phyloP scores from a whole-genome alignment of 371 early-diverging fungal species.

The Sanchytrium tribonematis region DNA sequence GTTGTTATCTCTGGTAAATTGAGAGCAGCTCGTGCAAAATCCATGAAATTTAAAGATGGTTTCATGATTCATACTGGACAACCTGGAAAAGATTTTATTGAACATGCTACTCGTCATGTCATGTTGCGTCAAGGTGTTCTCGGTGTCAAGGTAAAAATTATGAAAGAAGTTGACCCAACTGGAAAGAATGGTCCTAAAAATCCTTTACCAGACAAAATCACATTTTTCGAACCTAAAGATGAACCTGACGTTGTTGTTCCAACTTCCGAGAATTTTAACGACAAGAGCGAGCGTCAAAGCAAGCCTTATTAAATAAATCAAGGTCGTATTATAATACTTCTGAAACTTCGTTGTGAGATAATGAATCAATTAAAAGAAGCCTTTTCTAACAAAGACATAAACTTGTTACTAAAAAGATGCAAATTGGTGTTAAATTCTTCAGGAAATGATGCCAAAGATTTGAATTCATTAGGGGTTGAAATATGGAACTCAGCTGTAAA shows the following conservation, averaged over 20 bases:
- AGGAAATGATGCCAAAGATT: background rate
- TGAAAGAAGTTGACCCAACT: slow-evolving; percentile 86
- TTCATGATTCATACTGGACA: slow-evolving; percentile 90
- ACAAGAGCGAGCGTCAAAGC: no score
- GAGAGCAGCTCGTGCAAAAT: slow-evolving; percentile 99
- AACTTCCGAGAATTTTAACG: no score
- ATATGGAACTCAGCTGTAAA: background rate
- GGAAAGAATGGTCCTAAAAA: slow-evolving; percentile 88
- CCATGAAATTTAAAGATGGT: slow-evolving; percentile 98
- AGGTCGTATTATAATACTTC: no score
- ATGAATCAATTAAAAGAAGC: background rate
- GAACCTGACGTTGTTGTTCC: no score
- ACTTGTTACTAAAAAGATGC: background rate
- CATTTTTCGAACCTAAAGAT: slow-evolving; percentile 42
- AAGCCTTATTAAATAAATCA: no score
- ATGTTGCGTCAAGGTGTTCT: slow-evolving; percentile 97
- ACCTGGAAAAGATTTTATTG: slow-evolving; percentile 89
- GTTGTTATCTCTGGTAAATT: slow-evolving; percentile 99
- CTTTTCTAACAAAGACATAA: background rate
- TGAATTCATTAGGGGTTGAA: background rate
- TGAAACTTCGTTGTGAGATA: no score
- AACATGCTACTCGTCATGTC: slow-evolving; percentile 90
- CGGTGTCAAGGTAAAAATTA: slow-evolving; percentile 99
- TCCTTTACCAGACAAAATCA: slow-evolving; percentile 87
- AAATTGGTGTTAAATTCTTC: background rate